Evolutionary conservation across 2,329 filamentous ascomycete species (phyloP).

Genomic region (Stachybotrys echinatus): DNA sequence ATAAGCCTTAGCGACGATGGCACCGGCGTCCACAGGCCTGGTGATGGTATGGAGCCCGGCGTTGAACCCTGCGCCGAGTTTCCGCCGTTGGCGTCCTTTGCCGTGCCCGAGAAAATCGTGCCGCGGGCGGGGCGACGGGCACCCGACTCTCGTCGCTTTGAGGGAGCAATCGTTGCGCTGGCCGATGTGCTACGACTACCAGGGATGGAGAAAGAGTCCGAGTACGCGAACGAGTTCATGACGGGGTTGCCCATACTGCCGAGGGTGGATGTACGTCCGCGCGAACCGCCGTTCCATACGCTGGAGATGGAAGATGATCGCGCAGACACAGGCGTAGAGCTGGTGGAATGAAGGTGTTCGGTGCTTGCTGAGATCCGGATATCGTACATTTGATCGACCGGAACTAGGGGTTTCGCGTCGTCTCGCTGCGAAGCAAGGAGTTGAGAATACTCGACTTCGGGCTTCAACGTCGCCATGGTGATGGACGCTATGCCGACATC

Average conservation of each 20-base stretch:
- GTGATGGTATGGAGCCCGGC: conserved; percentile 11
- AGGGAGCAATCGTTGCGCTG: conserved; percentile 26
- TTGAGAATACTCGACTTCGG: conserved; percentile 31
- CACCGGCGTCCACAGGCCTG: conserved; percentile 26
- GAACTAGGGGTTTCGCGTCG: conserved; percentile 27
- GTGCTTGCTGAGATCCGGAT: conserved; percentile 69
- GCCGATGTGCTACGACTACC: conserved; percentile 41
- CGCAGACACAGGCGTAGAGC: conserved; percentile 27
- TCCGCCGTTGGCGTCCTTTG: conserved; percentile 9
- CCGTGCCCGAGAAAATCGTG: conserved; percentile 9
- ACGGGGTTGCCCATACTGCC: conserved; percentile 13
- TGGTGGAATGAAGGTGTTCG: conserved; percentile 58
- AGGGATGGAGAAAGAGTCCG: conserved; percentile 33
- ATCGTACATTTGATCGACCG: conserved; percentile 61
- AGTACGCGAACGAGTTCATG: conserved; percentile 31
- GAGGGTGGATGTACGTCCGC: conserved; percentile 29
- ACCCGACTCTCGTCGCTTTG: conserved; percentile 21
- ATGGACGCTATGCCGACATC: conserved; percentile 88
- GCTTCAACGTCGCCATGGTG: conserved; percentile 74
- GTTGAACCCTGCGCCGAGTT: conserved; percentile 15
- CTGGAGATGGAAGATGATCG: conserved; percentile 24
- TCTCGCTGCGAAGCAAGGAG: conserved; percentile 21
- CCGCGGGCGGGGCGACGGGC: conserved; percentile 18
- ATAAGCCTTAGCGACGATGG: conserved; percentile 37
- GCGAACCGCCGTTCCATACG: conserved; percentile 13